Evolutionary conservation across 1,139 yeast genomes (phyloP).

Genomic region (Yamadazyma dendronema): DNA sequence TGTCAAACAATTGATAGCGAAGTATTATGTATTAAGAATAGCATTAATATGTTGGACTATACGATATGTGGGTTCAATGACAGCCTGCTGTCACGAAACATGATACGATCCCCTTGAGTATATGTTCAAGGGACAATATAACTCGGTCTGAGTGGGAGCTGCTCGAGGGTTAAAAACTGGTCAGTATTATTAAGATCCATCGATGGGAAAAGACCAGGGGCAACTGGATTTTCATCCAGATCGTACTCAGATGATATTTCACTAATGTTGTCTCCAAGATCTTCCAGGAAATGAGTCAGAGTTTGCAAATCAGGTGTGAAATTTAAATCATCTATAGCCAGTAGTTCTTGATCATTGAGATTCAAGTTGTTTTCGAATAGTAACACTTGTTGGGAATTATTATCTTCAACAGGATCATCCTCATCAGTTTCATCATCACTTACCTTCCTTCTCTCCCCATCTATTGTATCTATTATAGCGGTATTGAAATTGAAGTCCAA

Average conservation of each 20-base stretch:
- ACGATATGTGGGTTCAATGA: too few relatives aligned
- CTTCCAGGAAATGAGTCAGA: neutral
- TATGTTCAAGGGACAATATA: conserved; percentile 10
- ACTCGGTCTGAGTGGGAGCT: conserved; percentile 32
- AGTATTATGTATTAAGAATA: too few relatives aligned
- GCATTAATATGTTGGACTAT: too few relatives aligned
- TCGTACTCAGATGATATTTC: conserved; percentile 13
- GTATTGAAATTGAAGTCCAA: too few relatives aligned
- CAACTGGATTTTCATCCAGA: conserved; percentile 20
- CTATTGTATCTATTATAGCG: too few relatives aligned
- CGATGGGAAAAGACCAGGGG: conserved; percentile 39
- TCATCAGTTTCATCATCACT: too few relatives aligned
- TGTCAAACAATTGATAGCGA: too few relatives aligned
- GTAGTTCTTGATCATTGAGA: too few relatives aligned
- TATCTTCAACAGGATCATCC: too few relatives aligned
- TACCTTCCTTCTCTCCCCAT: too few relatives aligned
- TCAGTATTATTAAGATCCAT: conserved; percentile 25
- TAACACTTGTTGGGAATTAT: too few relatives aligned
- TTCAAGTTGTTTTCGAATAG: too few relatives aligned
- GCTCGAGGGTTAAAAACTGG: conserved; percentile 20
- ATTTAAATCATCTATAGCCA: neutral
- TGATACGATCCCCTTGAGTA: neutral
- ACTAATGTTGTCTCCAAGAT: neutral
- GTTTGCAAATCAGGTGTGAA: neutral
- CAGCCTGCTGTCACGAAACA: neutral